phyloP scores from a whole-genome alignment of 352 stramenopile genomes.

The Globisporangium carolinianum region DNA sequence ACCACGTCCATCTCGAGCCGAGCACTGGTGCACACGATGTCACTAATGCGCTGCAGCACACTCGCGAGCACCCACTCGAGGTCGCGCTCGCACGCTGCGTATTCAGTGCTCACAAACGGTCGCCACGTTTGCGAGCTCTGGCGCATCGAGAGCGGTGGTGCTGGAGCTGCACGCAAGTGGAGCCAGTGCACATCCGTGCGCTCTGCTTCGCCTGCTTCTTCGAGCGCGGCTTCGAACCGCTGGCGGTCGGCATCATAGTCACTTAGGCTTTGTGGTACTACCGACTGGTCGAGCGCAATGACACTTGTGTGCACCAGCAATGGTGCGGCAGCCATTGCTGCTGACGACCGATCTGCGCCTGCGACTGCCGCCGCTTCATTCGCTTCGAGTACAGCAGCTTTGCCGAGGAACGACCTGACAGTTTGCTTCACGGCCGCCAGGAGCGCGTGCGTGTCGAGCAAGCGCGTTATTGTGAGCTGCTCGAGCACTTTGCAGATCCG shows the following conservation, averaged over 20 bases:
- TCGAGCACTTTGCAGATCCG: constrained; percentile 12
- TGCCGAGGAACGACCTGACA: not conserved
- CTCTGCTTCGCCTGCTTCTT: not conserved
- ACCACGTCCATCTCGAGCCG: constrained; percentile 1
- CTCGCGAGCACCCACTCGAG: constrained; percentile 13
- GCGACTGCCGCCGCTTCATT: not conserved
- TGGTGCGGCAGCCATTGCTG: too few relatives aligned
- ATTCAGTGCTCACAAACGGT: constrained; percentile 8
- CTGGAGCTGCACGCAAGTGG: constrained; percentile 4
- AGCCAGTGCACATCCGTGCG: constrained; percentile 10
- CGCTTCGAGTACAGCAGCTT: not conserved
- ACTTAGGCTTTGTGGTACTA: too few relatives aligned
- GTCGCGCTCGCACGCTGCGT: constrained; percentile 7
- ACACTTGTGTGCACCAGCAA: constrained; percentile 7
- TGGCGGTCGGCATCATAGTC: not conserved
- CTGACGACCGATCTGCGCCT: too few relatives aligned
- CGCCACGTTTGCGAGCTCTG: not conserved
- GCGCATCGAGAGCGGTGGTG: not conserved
- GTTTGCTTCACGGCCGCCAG: not conserved
- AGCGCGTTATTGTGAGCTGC: not conserved
- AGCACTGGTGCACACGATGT: constrained; percentile 7
- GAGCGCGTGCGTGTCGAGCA: not conserved
- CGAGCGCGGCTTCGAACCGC: constrained; percentile 1
- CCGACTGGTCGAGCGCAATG: constrained; percentile 10
- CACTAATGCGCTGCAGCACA: constrained; percentile 9